These are phyloP conservation scores for Coniochaeta ligniaria DNA, from an alignment of 2,329 filamentous ascomycete genomes.

Conservation along the genomic window DNA sequence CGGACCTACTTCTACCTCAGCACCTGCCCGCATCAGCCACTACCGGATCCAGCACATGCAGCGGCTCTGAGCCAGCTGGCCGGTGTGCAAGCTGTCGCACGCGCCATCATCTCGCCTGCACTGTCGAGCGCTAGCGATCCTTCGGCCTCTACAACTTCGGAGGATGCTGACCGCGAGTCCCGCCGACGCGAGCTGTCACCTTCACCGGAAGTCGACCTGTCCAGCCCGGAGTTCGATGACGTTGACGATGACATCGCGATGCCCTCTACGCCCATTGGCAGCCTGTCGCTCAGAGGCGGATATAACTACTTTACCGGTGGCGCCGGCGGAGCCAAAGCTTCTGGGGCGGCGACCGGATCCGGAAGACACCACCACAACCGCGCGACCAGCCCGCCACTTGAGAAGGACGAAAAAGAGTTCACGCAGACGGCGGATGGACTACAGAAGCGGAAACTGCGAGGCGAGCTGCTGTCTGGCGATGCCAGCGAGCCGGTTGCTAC, in stretches of 20 bases:
- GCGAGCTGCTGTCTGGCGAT: constrained; percentile 27
- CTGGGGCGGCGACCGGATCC: background rate
- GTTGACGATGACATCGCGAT: constrained; percentile 51
- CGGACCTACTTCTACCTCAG: constrained; percentile 96
- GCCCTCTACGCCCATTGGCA: constrained; percentile 56
- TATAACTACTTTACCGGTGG: constrained; percentile 22
- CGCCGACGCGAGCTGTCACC: constrained; percentile 67
- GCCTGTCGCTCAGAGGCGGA: constrained; percentile 47
- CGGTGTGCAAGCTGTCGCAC: constrained; percentile 46
- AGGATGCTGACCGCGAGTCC: constrained; percentile 61
- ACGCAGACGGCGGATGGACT: constrained; percentile 89
- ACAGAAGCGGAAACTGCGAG: constrained; percentile 55
- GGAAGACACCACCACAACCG: constrained; percentile 47
- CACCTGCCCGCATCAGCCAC: constrained; percentile 74
- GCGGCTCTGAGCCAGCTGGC: constrained; percentile 37
- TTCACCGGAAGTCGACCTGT: constrained; percentile 89
- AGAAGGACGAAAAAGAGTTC: constrained; percentile 94
- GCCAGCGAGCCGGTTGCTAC: constrained; percentile 19
- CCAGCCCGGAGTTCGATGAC: constrained; percentile 78
- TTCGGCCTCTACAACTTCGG: constrained; percentile 45
- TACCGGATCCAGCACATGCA: constrained; percentile 56
- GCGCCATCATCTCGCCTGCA: constrained; percentile 73
- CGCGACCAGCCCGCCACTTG: constrained; percentile 79
- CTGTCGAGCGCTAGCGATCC: constrained; percentile 54
- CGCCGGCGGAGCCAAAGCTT: constrained; percentile 24